A percentile compares a stretch with the other conserved stretches of the same genome.
Conservation (phyloP, 164 flowering plant species). For the Amborella trichopoda region DNA sequence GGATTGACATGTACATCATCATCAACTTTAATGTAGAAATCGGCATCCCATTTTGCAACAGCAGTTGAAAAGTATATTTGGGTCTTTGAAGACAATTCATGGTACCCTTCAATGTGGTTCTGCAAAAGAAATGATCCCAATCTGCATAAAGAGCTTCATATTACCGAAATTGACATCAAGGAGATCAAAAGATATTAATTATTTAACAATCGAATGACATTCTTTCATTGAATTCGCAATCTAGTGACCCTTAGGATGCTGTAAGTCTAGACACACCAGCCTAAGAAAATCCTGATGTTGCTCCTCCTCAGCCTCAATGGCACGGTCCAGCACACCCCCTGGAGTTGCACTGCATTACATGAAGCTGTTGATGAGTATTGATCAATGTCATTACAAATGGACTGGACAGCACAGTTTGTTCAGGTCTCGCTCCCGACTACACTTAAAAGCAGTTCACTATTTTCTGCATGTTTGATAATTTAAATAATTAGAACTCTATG, state of each 20-base stretch:
- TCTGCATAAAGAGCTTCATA: conserved; percentile 3
- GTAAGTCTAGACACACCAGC: conserved; percentile 35
- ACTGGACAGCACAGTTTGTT: no score
- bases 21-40: conserved; percentile 87
- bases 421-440: no score
- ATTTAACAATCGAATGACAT: neutral
- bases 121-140: conserved; percentile 19
- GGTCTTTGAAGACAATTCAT: conserved; percentile 80
- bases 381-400: no score
- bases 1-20: conserved; percentile 93
- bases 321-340: conserved; percentile 83
- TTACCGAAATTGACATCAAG: neutral
- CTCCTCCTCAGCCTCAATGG: conserved; percentile 79
- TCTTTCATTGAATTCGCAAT: neutral
- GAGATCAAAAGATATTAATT: neutral
- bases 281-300: conserved; percentile 71
- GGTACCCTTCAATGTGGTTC: conserved; percentile 95
- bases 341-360: conserved; percentile 72
- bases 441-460: no score
- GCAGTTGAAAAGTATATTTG: conserved; percentile 81
- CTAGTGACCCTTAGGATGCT: neutral
- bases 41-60: conserved; percentile 94
- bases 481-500: no score
- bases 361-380: no score
- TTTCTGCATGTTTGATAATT: no score